Evolutionary conservation across 352 stramenopile species (phyloP), one percentile per base, ranked within the genome.

Genomic region (Globisporangium sylvaticum): DNA sequence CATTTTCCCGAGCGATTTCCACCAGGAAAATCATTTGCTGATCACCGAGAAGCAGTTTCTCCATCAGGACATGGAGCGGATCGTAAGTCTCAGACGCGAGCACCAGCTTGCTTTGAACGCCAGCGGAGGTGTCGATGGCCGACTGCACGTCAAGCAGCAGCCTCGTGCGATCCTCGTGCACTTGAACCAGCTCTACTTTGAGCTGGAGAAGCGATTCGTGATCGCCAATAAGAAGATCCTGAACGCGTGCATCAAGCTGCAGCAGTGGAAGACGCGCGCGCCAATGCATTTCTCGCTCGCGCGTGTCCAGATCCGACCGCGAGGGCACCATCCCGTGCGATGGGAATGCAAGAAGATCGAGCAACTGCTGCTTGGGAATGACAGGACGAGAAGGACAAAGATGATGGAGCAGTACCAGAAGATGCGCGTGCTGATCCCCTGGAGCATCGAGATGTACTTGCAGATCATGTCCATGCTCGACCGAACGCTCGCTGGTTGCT

Each of bases 391-490:
- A 18, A 27, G 6, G 5, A 42, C 10, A 42, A n/a, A 20, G 15
- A 18, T 42, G 27, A 18, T 6, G 5, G 27, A 42, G 27, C 27
- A 46, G 29, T 92, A 92, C 64, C 42, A 52, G 6, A 79, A 76
- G 42, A 87, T 92, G 72, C 76, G 67, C 25, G 84, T 88, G 46
- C 86, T 92, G 27, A 74, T 92, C 29, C 82, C 82, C 2, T 91
- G 79, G 79, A 92, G 81, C 12, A 83, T 92, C 61, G 84, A 91
- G 58, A 92, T 92, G 84, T 88, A 91, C 44, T 44, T 90, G 67
- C 81, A 88, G 46, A 75, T 92, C 39, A 76, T 87, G 60, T 58
- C 78, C 4, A 74, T 71, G 53, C 71, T 87, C n/a, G 60, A 88
- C 55, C 63, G 67, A 4, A 27, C 24, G 20, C 22, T 59, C 27